Percentiles rank a stretch among this genome's conserved stretches.
phyloP scores from a whole-genome alignment of 176 grass and related monocot species.

The Alopecurus myosuroides region DNA sequence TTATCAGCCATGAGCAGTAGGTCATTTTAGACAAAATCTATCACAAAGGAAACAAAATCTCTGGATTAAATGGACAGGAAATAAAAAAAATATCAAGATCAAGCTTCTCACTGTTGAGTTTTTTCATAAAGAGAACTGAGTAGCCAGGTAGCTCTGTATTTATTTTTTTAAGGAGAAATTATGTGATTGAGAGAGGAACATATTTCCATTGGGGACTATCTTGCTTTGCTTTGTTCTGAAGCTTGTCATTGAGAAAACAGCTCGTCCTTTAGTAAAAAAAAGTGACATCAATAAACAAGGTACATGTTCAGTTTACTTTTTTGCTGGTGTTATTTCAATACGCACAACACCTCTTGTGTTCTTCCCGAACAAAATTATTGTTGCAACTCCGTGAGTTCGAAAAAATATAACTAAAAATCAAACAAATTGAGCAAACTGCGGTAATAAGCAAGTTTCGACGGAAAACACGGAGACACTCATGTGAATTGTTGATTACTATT shows the following conservation, averaged over 20 bases:
- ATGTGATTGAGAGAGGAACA: no score
- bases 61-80: neutral
- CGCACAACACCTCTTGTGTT: neutral
- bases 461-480: neutral
- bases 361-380: neutral
- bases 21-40: neutral
- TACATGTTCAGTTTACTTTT: neutral
- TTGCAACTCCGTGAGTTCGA: neutral
- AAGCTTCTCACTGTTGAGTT: no score
- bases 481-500: neutral
- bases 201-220: no score
- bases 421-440: neutral
- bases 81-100: neutral
- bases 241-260: slow-evolving; percentile 16
- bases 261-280: slow-evolving; percentile 10
- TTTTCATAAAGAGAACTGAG: no score
- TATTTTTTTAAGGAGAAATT: no score
- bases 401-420: neutral
- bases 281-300: slow-evolving; percentile 6
- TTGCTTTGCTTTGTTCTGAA: no score
- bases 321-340: neutral
- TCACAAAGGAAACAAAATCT: neutral
- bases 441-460: neutral
- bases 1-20: slow-evolving; percentile 19
- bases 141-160: no score